Evolutionary conservation across 176 grass and related monocot species (phyloP), one percentile per base, ranked within the genome.

Genomic region (Oryza meridionalis): DNA sequence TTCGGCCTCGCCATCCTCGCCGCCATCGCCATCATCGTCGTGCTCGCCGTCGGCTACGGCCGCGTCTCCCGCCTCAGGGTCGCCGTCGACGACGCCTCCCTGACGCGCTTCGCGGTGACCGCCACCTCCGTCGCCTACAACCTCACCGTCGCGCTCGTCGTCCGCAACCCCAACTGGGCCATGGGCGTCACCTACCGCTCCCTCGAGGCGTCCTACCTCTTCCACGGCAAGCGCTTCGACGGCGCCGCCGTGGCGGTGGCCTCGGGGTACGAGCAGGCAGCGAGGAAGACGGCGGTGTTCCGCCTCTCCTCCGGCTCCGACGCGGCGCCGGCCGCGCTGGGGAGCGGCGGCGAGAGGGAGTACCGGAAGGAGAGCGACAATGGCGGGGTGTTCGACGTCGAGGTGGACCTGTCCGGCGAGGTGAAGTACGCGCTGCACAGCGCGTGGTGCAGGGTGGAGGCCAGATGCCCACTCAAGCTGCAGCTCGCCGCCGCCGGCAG

Each of bases 381-480:
- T 42, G 82, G 86, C 2, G 86, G 86, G 2, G 67, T 58, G 33
- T 92, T 91, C 81, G 81, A 88, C 82, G 24, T 91, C 11, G 72
- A 82, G 55, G 79, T 78, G 9, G 62, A n/a, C 7, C 17, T 91
- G 12, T 73, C 29, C 40, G 90, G 76, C 8, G 15, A 87, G 76
- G 49, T 81, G 25, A 81, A 35, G 79, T 65, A 66, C 73, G 55
- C 75, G n/a, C 59, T 73, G 78, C 83, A 67, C 61, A 32, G 11
- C 3, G 49, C 50, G 0, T 70, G 43, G 65, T 81, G 79, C 79
- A 69, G 29, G 63, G 35, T 87, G 35, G 85, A 87, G 63, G 78
- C 64, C 46, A 76, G 9, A 50, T 87, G 85, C 85, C 72, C 85
- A 26, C 78, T 87, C 72, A 76, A 14, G 13, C 85, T 87, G 49